Percentiles rank a stretch among this genome's conserved stretches.
These are phyloP conservation scores for Aspergillus neotritici DNA, from an alignment of 2,329 filamentous ascomycete species.

Conservation along the genomic window DNA sequence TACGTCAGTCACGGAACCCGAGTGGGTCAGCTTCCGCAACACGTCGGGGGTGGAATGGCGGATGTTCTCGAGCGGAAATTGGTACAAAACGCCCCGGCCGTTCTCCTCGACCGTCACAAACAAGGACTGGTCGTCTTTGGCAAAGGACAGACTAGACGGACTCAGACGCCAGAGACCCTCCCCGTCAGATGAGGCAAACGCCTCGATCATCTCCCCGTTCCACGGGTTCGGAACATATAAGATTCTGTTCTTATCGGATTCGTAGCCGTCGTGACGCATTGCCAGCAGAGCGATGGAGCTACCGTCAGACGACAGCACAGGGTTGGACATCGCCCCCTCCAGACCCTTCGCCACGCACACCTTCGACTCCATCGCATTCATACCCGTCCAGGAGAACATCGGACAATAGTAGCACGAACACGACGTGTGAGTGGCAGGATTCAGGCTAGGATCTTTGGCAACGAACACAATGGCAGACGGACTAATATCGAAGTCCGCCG, in stretches of 20 bases:
- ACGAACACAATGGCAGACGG: conserved; percentile 42
- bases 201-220: conserved; percentile 35
- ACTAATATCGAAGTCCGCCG: conserved; percentile 44
- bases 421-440: conserved; percentile 44
- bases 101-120: conserved; percentile 39
- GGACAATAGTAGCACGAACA: conserved; percentile 43
- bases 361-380: conserved; percentile 26
- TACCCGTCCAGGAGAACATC: conserved; percentile 38
- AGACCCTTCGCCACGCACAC: conserved; percentile 30
- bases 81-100: conserved; percentile 40
- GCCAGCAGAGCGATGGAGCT: conserved; percentile 40
- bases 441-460: conserved; percentile 41
- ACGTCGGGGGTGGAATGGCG: conserved; percentile 23
- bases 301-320: conserved; percentile 42
- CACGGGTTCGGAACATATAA: conserved; percentile 40
- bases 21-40: conserved; percentile 35
- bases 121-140: conserved; percentile 38
- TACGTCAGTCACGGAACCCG: conserved; percentile 39
- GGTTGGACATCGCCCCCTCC: conserved; percentile 41
- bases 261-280: conserved; percentile 43
- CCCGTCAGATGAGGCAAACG: conserved; percentile 34
- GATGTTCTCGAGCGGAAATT: conserved; percentile 30
- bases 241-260: conserved; percentile 44
- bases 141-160: conserved; percentile 38
- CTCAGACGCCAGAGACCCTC: conserved; percentile 40